Evolutionary conservation across 768 basidiomycete species (phyloP).

Genomic region (Termitomyces sp.): DNA sequence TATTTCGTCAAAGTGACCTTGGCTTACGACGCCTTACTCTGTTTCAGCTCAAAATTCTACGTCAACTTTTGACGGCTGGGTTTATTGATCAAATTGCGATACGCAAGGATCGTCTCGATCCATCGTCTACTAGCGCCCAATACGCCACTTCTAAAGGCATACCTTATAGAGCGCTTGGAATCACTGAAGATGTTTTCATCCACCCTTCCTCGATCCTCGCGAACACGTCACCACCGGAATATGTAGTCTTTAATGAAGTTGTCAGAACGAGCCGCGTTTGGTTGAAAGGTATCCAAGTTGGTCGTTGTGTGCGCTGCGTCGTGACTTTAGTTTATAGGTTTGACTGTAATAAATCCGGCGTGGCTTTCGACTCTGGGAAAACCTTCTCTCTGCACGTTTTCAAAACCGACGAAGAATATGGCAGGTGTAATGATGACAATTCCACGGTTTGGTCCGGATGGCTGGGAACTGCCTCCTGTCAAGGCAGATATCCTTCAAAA

Average conservation of each 20-base stretch:
- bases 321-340: conserved; percentile 34
- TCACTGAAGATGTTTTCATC: conserved; percentile 85
- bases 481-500: conserved; percentile 27
- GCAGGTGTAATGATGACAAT: conserved; percentile 66
- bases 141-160: conserved; percentile 75
- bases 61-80: conserved; percentile 81
- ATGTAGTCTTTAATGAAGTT: conserved; percentile 78
- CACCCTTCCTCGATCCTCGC: conserved; percentile 86
- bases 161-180: conserved; percentile 75
- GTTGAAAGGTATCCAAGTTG: conserved; percentile 59
- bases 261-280: conserved; percentile 70
- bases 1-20: neutral
- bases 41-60: conserved; percentile 76
- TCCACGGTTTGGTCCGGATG: conserved; percentile 80
- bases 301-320: neutral
- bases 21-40: conserved; percentile 6
- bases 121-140: conserved; percentile 54
- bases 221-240: conserved; percentile 72
- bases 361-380: conserved; percentile 85
- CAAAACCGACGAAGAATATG: conserved; percentile 73
- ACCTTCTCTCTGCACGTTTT: conserved; percentile 80
- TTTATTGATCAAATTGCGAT: conserved; percentile 96
- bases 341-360: conserved; percentile 80
- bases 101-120: conserved; percentile 75
- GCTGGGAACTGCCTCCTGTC: conserved; percentile 84